These are phyloP conservation scores for Ophiorrhiza pumila DNA, from an alignment of 257 asterid genomes.

Conservation along the genomic window DNA sequence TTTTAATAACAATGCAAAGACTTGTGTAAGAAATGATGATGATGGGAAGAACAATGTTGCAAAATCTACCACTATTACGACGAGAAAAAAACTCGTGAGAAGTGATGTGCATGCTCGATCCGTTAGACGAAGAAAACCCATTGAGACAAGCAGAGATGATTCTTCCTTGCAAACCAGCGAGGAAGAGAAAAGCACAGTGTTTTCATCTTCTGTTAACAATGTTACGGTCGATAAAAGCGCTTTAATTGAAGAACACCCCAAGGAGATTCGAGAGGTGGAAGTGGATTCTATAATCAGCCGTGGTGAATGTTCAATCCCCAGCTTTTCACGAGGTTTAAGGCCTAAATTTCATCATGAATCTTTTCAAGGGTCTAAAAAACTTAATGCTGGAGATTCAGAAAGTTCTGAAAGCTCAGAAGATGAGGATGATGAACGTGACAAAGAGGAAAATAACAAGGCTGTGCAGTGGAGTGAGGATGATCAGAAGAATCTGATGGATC, in stretches of 20 bases:
- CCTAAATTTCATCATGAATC: slow-evolving; percentile 3
- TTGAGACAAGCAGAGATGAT: slow-evolving; percentile 31
- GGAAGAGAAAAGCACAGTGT: slow-evolving; percentile 40
- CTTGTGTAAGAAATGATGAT: background rate
- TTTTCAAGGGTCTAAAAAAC: background rate
- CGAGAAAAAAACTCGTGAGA: slow-evolving; percentile 3
- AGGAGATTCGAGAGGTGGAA: slow-evolving; percentile 55
- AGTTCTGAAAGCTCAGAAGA: slow-evolving; percentile 33
- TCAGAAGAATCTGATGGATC: slow-evolving; percentile 52
- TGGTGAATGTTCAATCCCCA: slow-evolving; percentile 19
- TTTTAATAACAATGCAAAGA: slow-evolving; percentile 17
- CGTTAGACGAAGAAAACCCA: slow-evolving; percentile 57
- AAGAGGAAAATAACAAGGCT: slow-evolving; percentile 29
- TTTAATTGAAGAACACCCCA: slow-evolving; percentile 37
- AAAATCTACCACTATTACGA: background rate
- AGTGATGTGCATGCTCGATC: slow-evolving; percentile 53
- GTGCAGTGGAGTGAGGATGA: slow-evolving; percentile 42
- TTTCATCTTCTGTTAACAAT: slow-evolving; percentile 17
- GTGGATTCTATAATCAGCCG: slow-evolving; percentile 20
- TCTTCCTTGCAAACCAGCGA: slow-evolving; percentile 17
- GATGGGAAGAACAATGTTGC: slow-evolving; percentile 21
- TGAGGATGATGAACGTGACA: slow-evolving; percentile 31
- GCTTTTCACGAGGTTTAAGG: slow-evolving; percentile 4
- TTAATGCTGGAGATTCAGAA: slow-evolving; percentile 4
- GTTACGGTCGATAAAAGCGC: slow-evolving; percentile 45